These are phyloP conservation scores for Blastobotrys raffinosifermentans DNA, from an alignment of 1,139 yeast species.

Conservation along the genomic window DNA sequence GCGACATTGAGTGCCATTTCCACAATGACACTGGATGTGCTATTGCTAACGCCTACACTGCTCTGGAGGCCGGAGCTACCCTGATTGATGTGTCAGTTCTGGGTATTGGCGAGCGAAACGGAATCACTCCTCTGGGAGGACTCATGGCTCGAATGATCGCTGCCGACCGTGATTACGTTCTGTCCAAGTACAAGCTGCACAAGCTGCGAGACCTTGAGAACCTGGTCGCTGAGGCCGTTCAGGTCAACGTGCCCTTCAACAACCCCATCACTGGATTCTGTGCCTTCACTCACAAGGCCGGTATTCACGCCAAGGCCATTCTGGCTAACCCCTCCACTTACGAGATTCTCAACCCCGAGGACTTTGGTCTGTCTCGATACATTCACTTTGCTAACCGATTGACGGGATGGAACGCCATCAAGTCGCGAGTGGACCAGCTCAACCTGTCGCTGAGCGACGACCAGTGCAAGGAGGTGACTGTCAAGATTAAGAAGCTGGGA, in stretches of 20 bases:
- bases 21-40: conserved; percentile 99
- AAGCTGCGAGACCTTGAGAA: conserved; percentile 94
- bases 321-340: conserved; percentile 97
- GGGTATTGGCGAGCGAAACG: conserved; percentile 99
- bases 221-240: conserved; percentile 95
- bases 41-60: conserved; percentile 96
- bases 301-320: conserved; percentile 98
- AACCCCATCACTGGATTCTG: conserved; percentile 99
- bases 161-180: conserved; percentile 93
- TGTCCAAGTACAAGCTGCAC: conserved; percentile 92
- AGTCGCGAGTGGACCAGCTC: conserved; percentile 95
- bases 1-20: conserved; percentile 98
- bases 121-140: conserved; percentile 96
- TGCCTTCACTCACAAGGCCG: conserved; percentile 99
- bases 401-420: conserved; percentile 99
- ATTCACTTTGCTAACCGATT: conserved; percentile 96
- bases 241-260: conserved; percentile 95
- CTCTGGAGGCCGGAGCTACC: conserved; percentile 95
- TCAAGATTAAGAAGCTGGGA: conserved; percentile 87
- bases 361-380: conserved; percentile 91
- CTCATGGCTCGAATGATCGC: conserved; percentile 99
- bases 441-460: conserved; percentile 84
- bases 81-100: conserved; percentile 91
- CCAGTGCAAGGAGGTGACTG: conserved; percentile 91
- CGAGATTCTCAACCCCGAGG: conserved; percentile 91